Evolutionary conservation across 768 basidiomycete species (phyloP), one percentile per base, ranked within the genome.

Genomic region (Lentinula detonsa): DNA sequence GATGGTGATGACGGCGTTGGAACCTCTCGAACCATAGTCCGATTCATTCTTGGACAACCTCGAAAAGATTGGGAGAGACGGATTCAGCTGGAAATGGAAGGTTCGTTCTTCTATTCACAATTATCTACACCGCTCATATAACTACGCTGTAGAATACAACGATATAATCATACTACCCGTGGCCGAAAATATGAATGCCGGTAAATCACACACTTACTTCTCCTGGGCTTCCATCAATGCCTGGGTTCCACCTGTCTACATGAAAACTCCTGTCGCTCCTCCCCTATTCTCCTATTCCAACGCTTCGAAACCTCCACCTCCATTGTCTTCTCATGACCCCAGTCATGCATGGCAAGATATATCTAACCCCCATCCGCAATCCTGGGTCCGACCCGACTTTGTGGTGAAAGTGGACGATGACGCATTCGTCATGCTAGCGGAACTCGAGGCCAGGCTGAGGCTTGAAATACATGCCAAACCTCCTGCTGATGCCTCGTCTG

Each of bases 331-430:
- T 34, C 90, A 93, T 63, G 91, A 93, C 68, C 80, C 91, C n/a
- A 67, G 73, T 37, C 67, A 75, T n/a, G 83, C 84, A 7, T 82
- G 82, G 77, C 68, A 74, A 40, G 84, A 88, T 65, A 68, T 76
- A 43, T 69, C 70, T 31, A 72, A 78, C 0, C 75, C 73, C 16
- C 70, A 73, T 33, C 74, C 80, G 3, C 74, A 71, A 46, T 79
- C 84, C 6, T 95, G 93, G 91, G 88, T 88, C 21, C 81, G 90
- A 42, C 95, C 94, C 10, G 93, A 97, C 71, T 98, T 86, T 68
- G 86, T 98, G 45, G 85, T 91, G 67, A 98, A 98, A 74, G 91
- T 90, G 1, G 95, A 98, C 71, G 95, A 98, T 68, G 95, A 98
- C 72, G 85, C 93, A 7, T 96, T 98, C 67, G 83, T 98, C 56